These are phyloP conservation scores for Ocimum tenuiflorum DNA, from an alignment of 257 asterid genomes.

Conservation along the genomic window DNA sequence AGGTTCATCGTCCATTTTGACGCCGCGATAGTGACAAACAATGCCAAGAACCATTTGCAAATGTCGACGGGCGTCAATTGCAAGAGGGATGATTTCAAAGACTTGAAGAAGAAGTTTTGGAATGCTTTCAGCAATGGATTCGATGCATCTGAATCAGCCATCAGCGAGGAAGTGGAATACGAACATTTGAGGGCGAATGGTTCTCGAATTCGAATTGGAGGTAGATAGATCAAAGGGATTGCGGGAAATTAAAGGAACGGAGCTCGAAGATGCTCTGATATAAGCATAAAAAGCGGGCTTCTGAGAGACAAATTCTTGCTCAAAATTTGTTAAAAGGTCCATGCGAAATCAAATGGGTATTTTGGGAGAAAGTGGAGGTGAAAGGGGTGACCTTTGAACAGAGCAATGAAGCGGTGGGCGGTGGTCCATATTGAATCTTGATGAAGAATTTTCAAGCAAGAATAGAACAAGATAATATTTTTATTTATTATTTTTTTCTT, in stretches of 20 bases:
- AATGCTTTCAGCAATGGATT: constrained; percentile 21
- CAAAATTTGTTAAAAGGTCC: constrained; percentile 48
- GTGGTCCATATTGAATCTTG: constrained; percentile 40
- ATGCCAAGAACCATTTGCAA: constrained; percentile 53
- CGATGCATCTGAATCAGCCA: constrained; percentile 19
- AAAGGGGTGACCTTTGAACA: constrained; percentile 51
- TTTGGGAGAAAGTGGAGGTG: constrained; percentile 8
- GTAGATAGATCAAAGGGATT: not conserved
- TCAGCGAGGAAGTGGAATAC: constrained; percentile 26
- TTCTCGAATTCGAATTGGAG: not conserved
- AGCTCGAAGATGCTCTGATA: constrained; percentile 16
- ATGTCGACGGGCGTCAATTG: constrained; percentile 54
- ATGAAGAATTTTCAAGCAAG: not conserved
- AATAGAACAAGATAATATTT: too few species aligned
- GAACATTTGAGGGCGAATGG: constrained; percentile 33
- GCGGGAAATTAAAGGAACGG: not conserved
- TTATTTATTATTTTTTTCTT: too few species aligned
- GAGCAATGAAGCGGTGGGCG: constrained; percentile 34
- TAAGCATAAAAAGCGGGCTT: constrained; percentile 12
- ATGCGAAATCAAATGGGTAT: constrained; percentile 22
- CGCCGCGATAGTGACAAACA: constrained; percentile 51
- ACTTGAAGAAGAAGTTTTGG: constrained; percentile 33
- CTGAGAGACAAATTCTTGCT: constrained; percentile 25
- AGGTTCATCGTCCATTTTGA: constrained; percentile 49
- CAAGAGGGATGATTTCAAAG: constrained; percentile 37